Conservation (phyloP, 1,139 yeast species). For the Magnusiomyces fungicola region DNA sequence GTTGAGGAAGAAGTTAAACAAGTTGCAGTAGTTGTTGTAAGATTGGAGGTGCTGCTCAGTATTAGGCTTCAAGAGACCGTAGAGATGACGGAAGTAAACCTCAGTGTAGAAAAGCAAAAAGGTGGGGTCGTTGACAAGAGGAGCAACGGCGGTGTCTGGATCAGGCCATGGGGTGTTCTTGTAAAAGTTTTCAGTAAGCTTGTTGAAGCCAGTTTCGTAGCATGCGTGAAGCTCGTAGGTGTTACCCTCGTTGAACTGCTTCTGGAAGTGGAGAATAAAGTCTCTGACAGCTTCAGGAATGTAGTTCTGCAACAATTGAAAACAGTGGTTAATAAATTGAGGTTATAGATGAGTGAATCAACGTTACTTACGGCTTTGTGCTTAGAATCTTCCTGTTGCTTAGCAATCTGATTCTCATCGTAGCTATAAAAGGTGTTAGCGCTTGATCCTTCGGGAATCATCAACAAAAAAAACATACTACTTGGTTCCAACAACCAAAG, state of each 20-base stretch:
- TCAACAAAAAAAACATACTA: constrained; percentile 10
- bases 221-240: constrained; percentile 39
- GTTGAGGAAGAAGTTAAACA: constrained; percentile 41
- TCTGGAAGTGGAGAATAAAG: constrained; percentile 40
- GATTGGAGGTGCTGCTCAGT: constrained; percentile 41
- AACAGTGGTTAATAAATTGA: too few relatives aligned
- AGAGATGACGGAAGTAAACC: constrained; percentile 43
- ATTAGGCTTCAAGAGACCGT: constrained; percentile 38
- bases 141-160: constrained; percentile 37
- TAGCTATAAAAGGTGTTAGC: constrained; percentile 15
- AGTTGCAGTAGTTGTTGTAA: constrained; percentile 43
- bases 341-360: constrained; percentile 11
- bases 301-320: constrained; percentile 21
- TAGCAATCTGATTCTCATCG: constrained; percentile 30
- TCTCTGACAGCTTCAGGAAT: constrained; percentile 41
- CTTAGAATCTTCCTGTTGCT: constrained; percentile 30
- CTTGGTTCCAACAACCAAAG: constrained; percentile 16
- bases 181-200: constrained; percentile 41
- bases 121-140: constrained; percentile 40
- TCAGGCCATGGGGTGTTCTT: constrained; percentile 41
- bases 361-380: constrained; percentile 21
- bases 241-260: constrained; percentile 38
- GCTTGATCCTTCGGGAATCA: neutral
- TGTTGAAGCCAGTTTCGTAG: constrained; percentile 41
- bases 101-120: constrained; percentile 42